Conservation (phyloP, 768 basidiomycete genomes). For the Multifurca ochricompacta region DNA sequence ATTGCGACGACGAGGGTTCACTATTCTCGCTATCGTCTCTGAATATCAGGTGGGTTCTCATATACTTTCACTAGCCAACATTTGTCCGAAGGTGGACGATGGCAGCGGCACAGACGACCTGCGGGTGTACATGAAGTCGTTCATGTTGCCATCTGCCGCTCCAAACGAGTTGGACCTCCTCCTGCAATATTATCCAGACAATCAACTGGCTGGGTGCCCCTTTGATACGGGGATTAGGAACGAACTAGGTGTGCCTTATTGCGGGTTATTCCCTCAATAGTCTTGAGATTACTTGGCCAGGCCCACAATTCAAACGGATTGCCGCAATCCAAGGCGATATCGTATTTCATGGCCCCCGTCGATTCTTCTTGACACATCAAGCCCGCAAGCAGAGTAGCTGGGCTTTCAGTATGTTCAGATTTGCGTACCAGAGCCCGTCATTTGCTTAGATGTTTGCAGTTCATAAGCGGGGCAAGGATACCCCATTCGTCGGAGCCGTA, state of each 20-base stretch:
- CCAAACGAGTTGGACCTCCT: neutral
- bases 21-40: constrained; percentile 13
- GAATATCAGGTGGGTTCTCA: constrained; percentile 12
- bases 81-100: neutral
- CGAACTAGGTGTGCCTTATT: neutral
- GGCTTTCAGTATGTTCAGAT: constrained; percentile 4
- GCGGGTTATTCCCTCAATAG: neutral
- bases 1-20: constrained; percentile 19
- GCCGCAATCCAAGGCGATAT: constrained; percentile 18
- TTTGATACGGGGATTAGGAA: constrained; percentile 20
- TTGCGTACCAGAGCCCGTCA: neutral
- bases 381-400: constrained; percentile 7
- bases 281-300: neutral
- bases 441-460: neutral
- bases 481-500: constrained; percentile 10
- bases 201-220: constrained; percentile 21
- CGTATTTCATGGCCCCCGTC: constrained; percentile 13
- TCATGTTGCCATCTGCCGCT: constrained; percentile 10
- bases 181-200: constrained; percentile 21
- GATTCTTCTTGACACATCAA: constrained; percentile 7
- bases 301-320: constrained; percentile 21
- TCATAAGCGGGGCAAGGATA: constrained; percentile 4
- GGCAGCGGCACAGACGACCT: constrained; percentile 1
- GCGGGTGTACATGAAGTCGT: neutral
- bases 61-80: neutral